phyloP scores from a whole-genome alignment of 805 yeast species.

The Candida boleticola region DNA sequence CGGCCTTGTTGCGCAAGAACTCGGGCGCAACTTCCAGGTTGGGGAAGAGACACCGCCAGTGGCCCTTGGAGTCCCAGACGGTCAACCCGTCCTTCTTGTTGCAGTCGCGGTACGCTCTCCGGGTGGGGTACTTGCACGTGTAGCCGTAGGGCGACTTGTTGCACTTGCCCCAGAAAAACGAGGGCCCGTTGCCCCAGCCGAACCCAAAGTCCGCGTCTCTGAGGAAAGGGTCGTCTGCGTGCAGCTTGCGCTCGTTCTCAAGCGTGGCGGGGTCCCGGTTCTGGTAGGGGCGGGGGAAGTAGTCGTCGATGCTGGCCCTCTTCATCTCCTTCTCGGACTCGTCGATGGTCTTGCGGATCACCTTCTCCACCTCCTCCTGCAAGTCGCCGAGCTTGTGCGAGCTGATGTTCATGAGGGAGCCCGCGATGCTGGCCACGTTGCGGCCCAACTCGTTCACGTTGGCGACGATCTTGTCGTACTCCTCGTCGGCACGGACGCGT shows the following conservation, averaged over 20 bases:
- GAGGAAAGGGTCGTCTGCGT: conserved; percentile 2
- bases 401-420: conserved; percentile 6
- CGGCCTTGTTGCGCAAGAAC: conserved; percentile 25
- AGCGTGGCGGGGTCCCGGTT: conserved; percentile 9
- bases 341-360: not conserved
- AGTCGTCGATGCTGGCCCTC: conserved; percentile 9
- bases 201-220: conserved; percentile 5
- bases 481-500: not conserved
- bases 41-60: conserved; percentile 91
- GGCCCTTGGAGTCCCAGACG: conserved; percentile 81
- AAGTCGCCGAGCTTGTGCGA: not conserved
- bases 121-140: conserved; percentile 58
- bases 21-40: conserved; percentile 35
- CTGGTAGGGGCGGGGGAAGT: conserved; percentile 21
- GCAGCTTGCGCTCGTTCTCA: conserved; percentile 3
- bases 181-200: conserved; percentile 3
- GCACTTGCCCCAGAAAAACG: conserved; percentile 12
- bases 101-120: conserved; percentile 61
- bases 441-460: not conserved
- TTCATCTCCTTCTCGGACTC: not conserved
- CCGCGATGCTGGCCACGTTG: conserved; percentile 5
- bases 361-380: conserved; percentile 1
- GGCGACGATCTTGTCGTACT: conserved; percentile 3
- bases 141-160: conserved; percentile 42
- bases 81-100: conserved; percentile 62